Base-by-base conservation (phyloP, 2,329 filamentous ascomycete species). In the Ascochyta viciae-villosae region DNA sequence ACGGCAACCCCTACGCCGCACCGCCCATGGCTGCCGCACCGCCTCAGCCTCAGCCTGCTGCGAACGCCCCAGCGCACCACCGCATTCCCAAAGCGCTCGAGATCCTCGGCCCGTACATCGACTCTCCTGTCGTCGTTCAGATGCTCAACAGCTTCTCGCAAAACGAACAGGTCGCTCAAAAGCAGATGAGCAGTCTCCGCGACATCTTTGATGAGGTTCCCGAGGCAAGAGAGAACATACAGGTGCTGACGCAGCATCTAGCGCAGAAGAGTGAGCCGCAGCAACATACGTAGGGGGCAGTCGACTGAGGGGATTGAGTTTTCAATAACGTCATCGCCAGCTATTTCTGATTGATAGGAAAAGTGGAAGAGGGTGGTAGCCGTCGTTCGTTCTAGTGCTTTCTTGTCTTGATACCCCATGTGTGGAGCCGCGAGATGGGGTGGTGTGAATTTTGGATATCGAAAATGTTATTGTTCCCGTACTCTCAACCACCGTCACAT, bases 131-230 rank as follows among this genome's bases (percentile, higher is more conserved):
- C 15, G 77, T 80, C 12, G 63, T 71, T 37, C 67, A 73, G 48
- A 71, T 81, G 16, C 62, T 81, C 24, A 58, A 48, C 27, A 70
- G 61, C 33, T 33, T 69, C n/a, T 56, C 61, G 3, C 66, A 72
- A 9, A 70, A 72, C 15, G 67, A 74, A 6, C 62, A 66, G 7
- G 73, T 80, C 26, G 66, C 66, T 9, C 71, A 74, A 42, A 65
- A 84, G 15, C 90, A 96, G 70, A 89, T 95, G 84, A 81, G 85
- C 51, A 85, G 95, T 26, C 85, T 97, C 59, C 82, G 84, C 47
- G 82, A 84, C 35, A 87, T 94, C 13, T 81, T 92, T 23, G 83
- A 87, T 45, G 80, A 82, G 10, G 87, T 92, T 50, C 85, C 87
- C 0, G 83, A 82, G 22, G 85, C 90, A 0, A 81, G 86, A 22